Base-by-base conservation (phyloP, 768 basidiomycete genomes). In the Hypholoma fasciculare region DNA sequence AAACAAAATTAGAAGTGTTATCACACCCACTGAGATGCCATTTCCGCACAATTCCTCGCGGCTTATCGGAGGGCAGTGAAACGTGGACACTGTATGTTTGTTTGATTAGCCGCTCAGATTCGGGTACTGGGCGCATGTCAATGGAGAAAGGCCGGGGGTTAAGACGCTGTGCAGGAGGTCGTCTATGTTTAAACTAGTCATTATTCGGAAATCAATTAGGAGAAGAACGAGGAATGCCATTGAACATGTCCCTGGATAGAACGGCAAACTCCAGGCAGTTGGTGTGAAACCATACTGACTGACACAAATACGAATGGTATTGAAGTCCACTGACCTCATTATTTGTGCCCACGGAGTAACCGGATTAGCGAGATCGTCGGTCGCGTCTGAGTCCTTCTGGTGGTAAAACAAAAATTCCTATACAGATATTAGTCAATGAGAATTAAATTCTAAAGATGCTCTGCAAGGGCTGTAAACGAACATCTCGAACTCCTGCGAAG, bases 391-490 rank as follows among this genome's bases (percentile, higher is more conserved):
- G 67, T 90, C 88, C 72, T 89, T 90, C 70, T 92, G 90, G 71
- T 90, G 86, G 70, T 92, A 92, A 71, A 91, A 89, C 34, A 92
- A 74, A 67, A 92, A 92, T 71, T 90, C 90, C 88, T 92, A 67
- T 61, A 63, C 57, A 62, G 52, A 53, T 17, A 52, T 56, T 56
- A 62, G 65, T 58, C 47, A 59, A 46, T 54, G 55, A 61, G 52
- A 43, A 60, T 58, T 34, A 48, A 53, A 56, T 65, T 65, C 52
- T 72, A 76, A 74, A 52, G 54, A 49, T 38, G 52, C 30, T 36
- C 37, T 40, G 17, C 54, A 57, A 56, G 54, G 52, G 49, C 46
- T 47, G 61, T 64, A 47, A 44, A 67, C 76, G 58, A 65, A 82
- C 82, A 70, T 83, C 82, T 64, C 82, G 74, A 68, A 84, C 82